Percentiles rank a stretch among this genome's conserved stretches.
phyloP scores from a whole-genome alignment of 371 early-diverging fungal genomes.

The Homolaphlyctis polyrhiza region DNA sequence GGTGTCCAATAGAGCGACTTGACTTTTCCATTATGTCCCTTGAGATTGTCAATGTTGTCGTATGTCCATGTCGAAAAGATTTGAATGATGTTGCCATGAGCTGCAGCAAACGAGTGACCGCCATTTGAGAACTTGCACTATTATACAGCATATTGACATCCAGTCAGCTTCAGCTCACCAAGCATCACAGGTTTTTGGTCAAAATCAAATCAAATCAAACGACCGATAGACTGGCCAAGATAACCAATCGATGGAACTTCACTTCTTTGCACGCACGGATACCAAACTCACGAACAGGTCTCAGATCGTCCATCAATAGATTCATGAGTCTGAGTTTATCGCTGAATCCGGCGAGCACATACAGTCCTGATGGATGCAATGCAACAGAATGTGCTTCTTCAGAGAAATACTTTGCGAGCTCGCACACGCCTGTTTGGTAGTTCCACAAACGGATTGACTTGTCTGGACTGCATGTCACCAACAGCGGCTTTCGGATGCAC shows the following conservation, averaged over 20 bases:
- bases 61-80: constrained; percentile 50
- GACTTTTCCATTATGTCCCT: constrained; percentile 54
- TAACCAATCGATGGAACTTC: too few relatives aligned
- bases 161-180: not conserved
- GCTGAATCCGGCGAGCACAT: constrained; percentile 45
- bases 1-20: constrained; percentile 42
- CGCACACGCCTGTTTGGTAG: constrained; percentile 37
- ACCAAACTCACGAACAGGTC: constrained; percentile 42
- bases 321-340: constrained; percentile 51
- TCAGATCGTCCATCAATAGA: constrained; percentile 47
- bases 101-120: constrained; percentile 54
- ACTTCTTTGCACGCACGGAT: constrained; percentile 49
- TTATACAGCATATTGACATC: too few relatives aligned
- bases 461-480: constrained; percentile 45
- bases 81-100: constrained; percentile 45
- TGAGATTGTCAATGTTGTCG: constrained; percentile 42
- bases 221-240: not conserved
- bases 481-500: constrained; percentile 43
- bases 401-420: constrained; percentile 39
- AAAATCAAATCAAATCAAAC: not conserved
- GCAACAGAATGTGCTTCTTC: constrained; percentile 45
- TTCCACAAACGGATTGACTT: constrained; percentile 47
- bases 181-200: not conserved
- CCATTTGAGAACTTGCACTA: constrained; percentile 49
- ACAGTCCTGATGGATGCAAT: constrained; percentile 49